phyloP scores from a whole-genome alignment of 2,329 filamentous ascomycete species.

The Cytospora leucostoma region DNA sequence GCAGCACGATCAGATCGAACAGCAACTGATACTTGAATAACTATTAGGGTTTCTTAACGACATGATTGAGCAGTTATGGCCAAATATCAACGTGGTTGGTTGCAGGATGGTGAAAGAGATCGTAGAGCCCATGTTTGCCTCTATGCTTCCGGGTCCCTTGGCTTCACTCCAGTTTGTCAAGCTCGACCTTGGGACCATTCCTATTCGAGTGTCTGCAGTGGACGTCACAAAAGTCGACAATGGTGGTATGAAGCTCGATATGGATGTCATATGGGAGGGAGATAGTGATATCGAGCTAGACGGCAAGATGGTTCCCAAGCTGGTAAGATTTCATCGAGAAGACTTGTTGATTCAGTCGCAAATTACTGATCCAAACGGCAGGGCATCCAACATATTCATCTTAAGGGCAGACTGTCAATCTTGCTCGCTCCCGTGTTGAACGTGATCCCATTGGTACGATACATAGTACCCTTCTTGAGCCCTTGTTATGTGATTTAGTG shows the following conservation, averaged over 20 bases:
- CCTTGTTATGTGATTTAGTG: neutral
- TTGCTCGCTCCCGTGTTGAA: slow-evolving; percentile 48
- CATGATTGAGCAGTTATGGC: slow-evolving; percentile 50
- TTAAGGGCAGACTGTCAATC: slow-evolving; percentile 47
- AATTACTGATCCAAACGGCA: slow-evolving; percentile 30
- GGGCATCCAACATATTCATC: slow-evolving; percentile 48
- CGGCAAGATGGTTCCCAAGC: slow-evolving; percentile 45
- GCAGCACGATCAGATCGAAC: neutral
- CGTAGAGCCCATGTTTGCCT: slow-evolving; percentile 49
- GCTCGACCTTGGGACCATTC: slow-evolving; percentile 46
- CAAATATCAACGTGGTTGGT: slow-evolving; percentile 48
- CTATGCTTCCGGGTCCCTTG: slow-evolving; percentile 48
- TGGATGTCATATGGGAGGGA: slow-evolving; percentile 50
- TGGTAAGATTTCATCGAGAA: slow-evolving; percentile 19
- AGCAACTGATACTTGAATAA: slow-evolving; percentile 16
- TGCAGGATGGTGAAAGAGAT: slow-evolving; percentile 48
- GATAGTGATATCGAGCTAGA: slow-evolving; percentile 50
- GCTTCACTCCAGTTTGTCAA: slow-evolving; percentile 46
- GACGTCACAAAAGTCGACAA: slow-evolving; percentile 47
- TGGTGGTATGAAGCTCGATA: slow-evolving; percentile 50
- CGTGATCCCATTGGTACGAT: slow-evolving; percentile 48
- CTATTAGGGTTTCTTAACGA: slow-evolving; percentile 48
- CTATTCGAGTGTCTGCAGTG: slow-evolving; percentile 44
- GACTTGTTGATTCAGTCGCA: slow-evolving; percentile 36
- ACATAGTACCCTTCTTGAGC: neutral